Evolutionary conservation across 768 basidiomycete species (phyloP).

Genomic region (Aureoboletus auriporus): DNA sequence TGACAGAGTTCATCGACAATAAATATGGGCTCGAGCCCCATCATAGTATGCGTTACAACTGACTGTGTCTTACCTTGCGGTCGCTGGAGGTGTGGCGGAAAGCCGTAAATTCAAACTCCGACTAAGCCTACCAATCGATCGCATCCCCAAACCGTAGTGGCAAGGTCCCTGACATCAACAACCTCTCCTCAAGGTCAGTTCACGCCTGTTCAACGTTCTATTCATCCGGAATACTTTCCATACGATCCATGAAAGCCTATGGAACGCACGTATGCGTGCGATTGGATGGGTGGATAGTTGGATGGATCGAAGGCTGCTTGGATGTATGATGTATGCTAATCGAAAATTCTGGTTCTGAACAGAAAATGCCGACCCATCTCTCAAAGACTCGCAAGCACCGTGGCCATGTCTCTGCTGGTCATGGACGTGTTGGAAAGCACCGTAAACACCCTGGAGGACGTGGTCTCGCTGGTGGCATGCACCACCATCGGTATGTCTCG

Average conservation of each 20-base stretch:
- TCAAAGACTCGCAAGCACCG: slow-evolving; percentile 99
- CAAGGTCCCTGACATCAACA: slow-evolving; percentile 38
- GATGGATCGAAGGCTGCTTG: slow-evolving; percentile 43
- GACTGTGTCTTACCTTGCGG: slow-evolving; percentile 13
- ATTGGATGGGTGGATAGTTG: slow-evolving; percentile 37
- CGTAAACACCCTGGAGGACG: slow-evolving; percentile 99
- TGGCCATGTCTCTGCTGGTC: slow-evolving; percentile 98
- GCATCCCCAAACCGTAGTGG: not conserved
- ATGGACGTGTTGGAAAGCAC: slow-evolving; percentile 99
- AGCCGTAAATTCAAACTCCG: slow-evolving; percentile 25
- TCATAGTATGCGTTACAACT: slow-evolving; percentile 34
- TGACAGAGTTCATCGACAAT: slow-evolving; percentile 58
- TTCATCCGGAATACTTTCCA: slow-evolving; percentile 12
- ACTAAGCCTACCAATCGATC: slow-evolving; percentile 2
- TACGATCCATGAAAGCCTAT: slow-evolving; percentile 5
- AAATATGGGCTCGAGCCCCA: slow-evolving; percentile 56
- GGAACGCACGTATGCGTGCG: slow-evolving; percentile 16
- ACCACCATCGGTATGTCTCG: slow-evolving; percentile 88
- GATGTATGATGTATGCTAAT: slow-evolving; percentile 37
- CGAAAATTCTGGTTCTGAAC: slow-evolving; percentile 11
- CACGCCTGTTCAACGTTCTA: slow-evolving; percentile 21
- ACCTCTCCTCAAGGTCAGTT: slow-evolving; percentile 68
- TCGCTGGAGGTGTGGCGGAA: slow-evolving; percentile 18
- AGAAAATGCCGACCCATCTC: slow-evolving; percentile 92
- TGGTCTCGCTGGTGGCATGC: slow-evolving; percentile 99